A percentile compares a stretch with the other conserved stretches of the same genome.
Conservation (phyloP, 805 yeast species). For the Saccharomyces paradoxus region DNA sequence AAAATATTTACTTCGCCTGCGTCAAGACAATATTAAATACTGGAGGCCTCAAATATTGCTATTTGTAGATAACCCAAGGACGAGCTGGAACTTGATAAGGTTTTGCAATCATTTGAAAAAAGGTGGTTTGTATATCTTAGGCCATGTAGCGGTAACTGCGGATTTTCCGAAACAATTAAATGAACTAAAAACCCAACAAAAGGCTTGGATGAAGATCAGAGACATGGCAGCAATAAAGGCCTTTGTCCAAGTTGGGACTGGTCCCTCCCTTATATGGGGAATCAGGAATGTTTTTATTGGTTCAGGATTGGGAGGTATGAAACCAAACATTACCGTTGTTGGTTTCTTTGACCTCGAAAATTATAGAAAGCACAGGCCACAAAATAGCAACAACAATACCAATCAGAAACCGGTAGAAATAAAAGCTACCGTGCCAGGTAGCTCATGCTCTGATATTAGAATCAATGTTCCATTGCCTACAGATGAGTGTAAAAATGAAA, state of each 20-base stretch:
- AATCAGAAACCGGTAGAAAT: background rate
- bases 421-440: background rate
- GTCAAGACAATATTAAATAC: conserved; percentile 90
- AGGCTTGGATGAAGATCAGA: conserved; percentile 78
- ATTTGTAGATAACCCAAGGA: conserved; percentile 83
- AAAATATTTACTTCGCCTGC: conserved; percentile 66
- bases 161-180: conserved; percentile 55
- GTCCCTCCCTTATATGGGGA: conserved; percentile 89
- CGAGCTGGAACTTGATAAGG: conserved; percentile 83
- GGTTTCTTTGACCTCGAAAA: conserved; percentile 71
- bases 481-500: conserved; percentile 65
- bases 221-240: conserved; percentile 79
- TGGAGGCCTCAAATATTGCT: conserved; percentile 96
- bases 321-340: conserved; percentile 85
- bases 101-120: conserved; percentile 93
- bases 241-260: conserved; percentile 85
- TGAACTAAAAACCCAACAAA: conserved; percentile 63
- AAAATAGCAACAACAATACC: background rate
- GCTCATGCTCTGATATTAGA: background rate
- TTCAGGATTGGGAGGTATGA: conserved; percentile 97
- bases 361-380: conserved; percentile 7
- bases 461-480: conserved; percentile 49
- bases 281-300: conserved; percentile 86
- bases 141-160: conserved; percentile 67
- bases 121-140: conserved; percentile 87